These are phyloP conservation scores for Quercus wislizeni DNA, from an alignment of 306 rosid species.

Conservation along the genomic window DNA sequence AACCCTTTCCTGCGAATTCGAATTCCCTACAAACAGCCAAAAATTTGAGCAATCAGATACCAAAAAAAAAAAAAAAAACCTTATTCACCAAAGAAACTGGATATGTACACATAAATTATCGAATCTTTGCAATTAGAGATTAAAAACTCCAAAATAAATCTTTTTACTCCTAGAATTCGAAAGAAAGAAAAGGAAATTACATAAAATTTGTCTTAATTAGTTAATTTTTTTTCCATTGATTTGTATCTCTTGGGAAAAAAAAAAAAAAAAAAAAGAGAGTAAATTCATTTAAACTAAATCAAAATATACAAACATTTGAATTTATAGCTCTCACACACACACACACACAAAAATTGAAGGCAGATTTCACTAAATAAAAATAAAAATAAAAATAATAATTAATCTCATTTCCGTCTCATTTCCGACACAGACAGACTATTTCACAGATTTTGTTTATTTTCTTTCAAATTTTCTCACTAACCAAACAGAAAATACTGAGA, in stretches of 20 bases:
- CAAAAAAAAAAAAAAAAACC: too few species aligned
- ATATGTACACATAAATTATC: background rate
- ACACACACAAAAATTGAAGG: background rate
- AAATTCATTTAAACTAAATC: background rate
- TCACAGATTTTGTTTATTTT: background rate
- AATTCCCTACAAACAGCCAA: constrained; percentile 39
- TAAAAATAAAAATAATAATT: too few species aligned
- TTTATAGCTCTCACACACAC: too few species aligned
- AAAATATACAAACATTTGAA: background rate
- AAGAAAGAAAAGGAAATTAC: background rate
- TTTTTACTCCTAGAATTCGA: background rate
- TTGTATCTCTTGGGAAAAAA: background rate
- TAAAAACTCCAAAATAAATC: background rate
- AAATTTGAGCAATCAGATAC: constrained; percentile 1
- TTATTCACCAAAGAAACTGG: background rate
- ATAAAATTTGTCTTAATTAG: background rate
- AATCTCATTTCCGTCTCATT: background rate
- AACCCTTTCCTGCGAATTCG: constrained; percentile 12
- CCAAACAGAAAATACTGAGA: constrained; percentile 1
- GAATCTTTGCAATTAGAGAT: background rate
- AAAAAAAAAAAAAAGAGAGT: background rate
- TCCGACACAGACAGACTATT: background rate
- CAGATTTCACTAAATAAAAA: background rate
- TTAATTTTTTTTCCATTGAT: background rate
- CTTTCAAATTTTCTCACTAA: background rate